Percentiles rank a stretch among this genome's conserved stretches.
These are phyloP conservation scores for Clonostachys chloroleuca DNA, from an alignment of 2,329 filamentous ascomycete species.

Conservation along the genomic window DNA sequence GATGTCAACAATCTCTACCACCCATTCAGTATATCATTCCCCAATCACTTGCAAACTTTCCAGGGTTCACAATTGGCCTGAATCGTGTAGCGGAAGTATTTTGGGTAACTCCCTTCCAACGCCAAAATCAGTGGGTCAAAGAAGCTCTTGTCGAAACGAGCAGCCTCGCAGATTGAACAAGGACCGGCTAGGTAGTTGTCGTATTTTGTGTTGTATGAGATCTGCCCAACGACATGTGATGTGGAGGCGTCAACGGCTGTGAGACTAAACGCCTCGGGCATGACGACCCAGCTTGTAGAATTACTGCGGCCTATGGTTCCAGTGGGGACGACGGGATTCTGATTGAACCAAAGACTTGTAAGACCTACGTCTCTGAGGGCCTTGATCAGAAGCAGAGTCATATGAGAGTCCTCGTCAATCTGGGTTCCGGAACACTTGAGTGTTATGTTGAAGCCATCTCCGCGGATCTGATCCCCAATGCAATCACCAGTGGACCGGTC, in stretches of 20 bases:
- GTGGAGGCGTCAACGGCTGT: slow-evolving; percentile 23
- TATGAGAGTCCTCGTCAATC: slow-evolving; percentile 29
- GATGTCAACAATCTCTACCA: too few relatives aligned
- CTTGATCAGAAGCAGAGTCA: slow-evolving; percentile 32
- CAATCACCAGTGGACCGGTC: slow-evolving; percentile 27
- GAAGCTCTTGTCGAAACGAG: slow-evolving; percentile 26
- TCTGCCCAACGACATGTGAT: slow-evolving; percentile 22
- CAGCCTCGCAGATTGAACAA: slow-evolving; percentile 26
- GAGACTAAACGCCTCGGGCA: slow-evolving; percentile 29
- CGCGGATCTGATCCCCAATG: slow-evolving; percentile 20
- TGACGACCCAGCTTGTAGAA: slow-evolving; percentile 26
- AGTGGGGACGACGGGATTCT: slow-evolving; percentile 28
- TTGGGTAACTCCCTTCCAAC: slow-evolving; percentile 29
- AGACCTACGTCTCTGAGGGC: slow-evolving; percentile 28
- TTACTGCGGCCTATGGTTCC: slow-evolving; percentile 14
- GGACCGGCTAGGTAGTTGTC: slow-evolving; percentile 27
- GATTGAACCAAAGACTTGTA: slow-evolving; percentile 32
- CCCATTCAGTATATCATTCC: too few relatives aligned
- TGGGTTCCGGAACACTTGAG: slow-evolving; percentile 28
- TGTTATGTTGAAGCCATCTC: slow-evolving; percentile 27
- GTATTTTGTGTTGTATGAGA: slow-evolving; percentile 30
- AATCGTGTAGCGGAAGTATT: slow-evolving; percentile 28
- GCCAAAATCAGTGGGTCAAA: slow-evolving; percentile 30
- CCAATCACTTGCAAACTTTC: slow-evolving; percentile 24
- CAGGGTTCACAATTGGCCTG: slow-evolving; percentile 30